phyloP scores from a whole-genome alignment of 2,329 filamentous ascomycete genomes.

The Xylaria arbuscula region DNA sequence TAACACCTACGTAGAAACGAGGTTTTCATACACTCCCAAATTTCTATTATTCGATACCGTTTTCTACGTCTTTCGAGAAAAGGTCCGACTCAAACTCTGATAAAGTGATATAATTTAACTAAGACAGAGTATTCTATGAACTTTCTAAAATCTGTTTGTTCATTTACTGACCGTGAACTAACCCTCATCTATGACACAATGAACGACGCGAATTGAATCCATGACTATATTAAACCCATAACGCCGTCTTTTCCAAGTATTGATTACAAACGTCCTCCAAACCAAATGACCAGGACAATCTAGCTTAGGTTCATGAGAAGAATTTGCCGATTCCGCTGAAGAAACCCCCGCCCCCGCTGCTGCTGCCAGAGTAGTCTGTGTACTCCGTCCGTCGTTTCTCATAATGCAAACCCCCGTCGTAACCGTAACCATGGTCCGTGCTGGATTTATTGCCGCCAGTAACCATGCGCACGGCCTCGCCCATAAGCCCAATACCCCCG shows the following conservation, averaged over 20 bases:
- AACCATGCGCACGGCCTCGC: slow-evolving; percentile 67
- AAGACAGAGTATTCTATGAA: slow-evolving; percentile 22
- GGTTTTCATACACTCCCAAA: slow-evolving; percentile 38
- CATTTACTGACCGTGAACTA: slow-evolving; percentile 10
- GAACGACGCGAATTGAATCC: slow-evolving; percentile 13
- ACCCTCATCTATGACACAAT: background rate
- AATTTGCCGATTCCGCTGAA: slow-evolving; percentile 54
- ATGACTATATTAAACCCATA: slow-evolving; percentile 13
- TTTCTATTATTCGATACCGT: slow-evolving; percentile 5
- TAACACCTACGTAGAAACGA: slow-evolving; percentile 40
- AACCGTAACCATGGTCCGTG: slow-evolving; percentile 52
- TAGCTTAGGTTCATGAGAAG: slow-evolving; percentile 52
- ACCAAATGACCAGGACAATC: slow-evolving; percentile 19
- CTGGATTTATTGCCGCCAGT: slow-evolving; percentile 46
- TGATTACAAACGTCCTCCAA: slow-evolving; percentile 11
- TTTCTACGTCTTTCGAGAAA: background rate
- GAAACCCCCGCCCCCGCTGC: slow-evolving; percentile 52
- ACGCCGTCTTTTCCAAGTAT: slow-evolving; percentile 28
- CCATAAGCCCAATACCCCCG: slow-evolving; percentile 61
- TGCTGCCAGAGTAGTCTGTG: slow-evolving; percentile 48
- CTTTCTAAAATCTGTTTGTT: slow-evolving; percentile 14
- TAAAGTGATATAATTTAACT: slow-evolving; percentile 1
- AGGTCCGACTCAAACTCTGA: background rate
- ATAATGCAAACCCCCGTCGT: slow-evolving; percentile 52
- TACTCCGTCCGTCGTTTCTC: slow-evolving; percentile 53